Percentiles rank a stretch among this genome's conserved stretches.
These are phyloP conservation scores for Loxodes magnus DNA, from an alignment of 73 alveolate genomes.

Conservation along the genomic window DNA sequence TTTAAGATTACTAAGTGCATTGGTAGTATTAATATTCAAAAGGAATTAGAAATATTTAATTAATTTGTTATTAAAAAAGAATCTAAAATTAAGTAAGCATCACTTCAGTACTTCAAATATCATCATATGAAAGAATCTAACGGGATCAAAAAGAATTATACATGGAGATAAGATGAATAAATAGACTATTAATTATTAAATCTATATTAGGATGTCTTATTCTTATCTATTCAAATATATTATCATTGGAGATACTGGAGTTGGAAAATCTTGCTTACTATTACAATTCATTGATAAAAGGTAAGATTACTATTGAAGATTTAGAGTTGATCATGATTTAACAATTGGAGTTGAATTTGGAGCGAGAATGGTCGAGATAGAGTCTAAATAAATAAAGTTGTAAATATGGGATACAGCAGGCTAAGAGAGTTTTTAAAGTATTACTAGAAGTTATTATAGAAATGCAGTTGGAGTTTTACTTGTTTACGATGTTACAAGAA, in stretches of 20 bases:
- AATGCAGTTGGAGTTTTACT: slow-evolving; percentile 65
- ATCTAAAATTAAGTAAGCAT: no score
- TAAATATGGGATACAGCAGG: no score
- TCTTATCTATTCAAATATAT: slow-evolving; percentile 37
- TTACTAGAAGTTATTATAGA: slow-evolving; percentile 63
- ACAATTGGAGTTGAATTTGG: slow-evolving; percentile 63
- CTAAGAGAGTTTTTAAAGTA: slow-evolving; percentile 47
- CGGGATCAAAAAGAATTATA: no score
- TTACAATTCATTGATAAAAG: slow-evolving; percentile 35
- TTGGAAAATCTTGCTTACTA: slow-evolving; percentile 41
- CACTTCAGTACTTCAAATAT: neutral
- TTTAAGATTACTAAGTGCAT: no score
- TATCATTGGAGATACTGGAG: slow-evolving; percentile 46
- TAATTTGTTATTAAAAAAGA: no score
- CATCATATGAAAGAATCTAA: no score
- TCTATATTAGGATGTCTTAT: slow-evolving; percentile 15
- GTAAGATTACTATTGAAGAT: no score
- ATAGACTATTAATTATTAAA: no score
- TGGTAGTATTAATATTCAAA: no score
- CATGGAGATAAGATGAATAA: no score
- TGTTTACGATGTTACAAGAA: slow-evolving; percentile 63
- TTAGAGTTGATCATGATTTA: slow-evolving; percentile 31
- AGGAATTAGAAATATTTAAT: no score
- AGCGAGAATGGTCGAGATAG: slow-evolving; percentile 13
- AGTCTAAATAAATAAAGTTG: slow-evolving; percentile 13